phyloP scores from a whole-genome alignment of 768 basidiomycete genomes.

The Phlebiopsis gigantea region DNA sequence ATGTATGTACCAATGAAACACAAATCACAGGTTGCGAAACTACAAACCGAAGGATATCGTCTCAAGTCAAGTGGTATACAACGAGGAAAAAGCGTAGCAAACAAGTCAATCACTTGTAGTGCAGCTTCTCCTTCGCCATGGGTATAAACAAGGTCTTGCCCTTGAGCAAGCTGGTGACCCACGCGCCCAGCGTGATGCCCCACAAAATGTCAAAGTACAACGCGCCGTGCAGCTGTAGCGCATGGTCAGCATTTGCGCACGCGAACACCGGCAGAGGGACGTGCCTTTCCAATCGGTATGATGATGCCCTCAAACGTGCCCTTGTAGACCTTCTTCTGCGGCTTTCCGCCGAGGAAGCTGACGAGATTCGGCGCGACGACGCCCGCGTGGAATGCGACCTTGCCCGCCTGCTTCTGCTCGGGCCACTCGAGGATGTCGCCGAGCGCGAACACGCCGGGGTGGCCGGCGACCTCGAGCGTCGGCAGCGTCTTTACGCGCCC shows the following conservation, averaged over 20 bases:
- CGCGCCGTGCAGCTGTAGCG: constrained; percentile 22
- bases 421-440: constrained; percentile 61
- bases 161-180: constrained; percentile 21
- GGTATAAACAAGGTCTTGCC: constrained; percentile 23
- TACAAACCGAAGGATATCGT: too few relatives aligned
- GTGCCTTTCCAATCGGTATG: constrained; percentile 50
- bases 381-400: constrained; percentile 37
- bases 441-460: constrained; percentile 55
- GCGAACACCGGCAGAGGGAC: constrained; percentile 3
- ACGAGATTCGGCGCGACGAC: constrained; percentile 48
- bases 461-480: constrained; percentile 48
- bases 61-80: too few relatives aligned
- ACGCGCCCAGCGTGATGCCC: constrained; percentile 26
- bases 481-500: constrained; percentile 47
- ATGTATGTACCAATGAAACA: too few relatives aligned
- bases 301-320: constrained; percentile 46
- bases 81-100: too few relatives aligned
- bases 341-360: constrained; percentile 33
- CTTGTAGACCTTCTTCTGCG: constrained; percentile 37
- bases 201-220: constrained; percentile 26
- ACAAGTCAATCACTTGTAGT: too few relatives aligned
- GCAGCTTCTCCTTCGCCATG: too few relatives aligned
- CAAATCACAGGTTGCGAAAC: too few relatives aligned
- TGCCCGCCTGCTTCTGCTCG: constrained; percentile 58
- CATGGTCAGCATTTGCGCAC: not conserved